A percentile compares a stretch with the other conserved stretches of the same genome.
These are phyloP conservation scores for Luvunga scandens DNA, from an alignment of 345 rosid genomes.

Conservation along the genomic window DNA sequence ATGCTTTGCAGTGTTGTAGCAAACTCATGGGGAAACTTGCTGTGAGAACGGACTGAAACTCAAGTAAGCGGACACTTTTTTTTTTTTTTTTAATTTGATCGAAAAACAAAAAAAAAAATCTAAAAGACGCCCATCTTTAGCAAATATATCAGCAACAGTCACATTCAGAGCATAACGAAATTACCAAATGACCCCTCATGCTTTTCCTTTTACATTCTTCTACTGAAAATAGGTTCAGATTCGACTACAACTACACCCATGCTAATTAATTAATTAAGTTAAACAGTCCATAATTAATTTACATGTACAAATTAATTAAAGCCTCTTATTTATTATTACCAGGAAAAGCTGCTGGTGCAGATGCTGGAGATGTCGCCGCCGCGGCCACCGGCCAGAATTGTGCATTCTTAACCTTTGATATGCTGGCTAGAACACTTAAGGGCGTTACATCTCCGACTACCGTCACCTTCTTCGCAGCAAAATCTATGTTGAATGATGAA, in stretches of 20 bases:
- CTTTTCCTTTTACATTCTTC: background rate
- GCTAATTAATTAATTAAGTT: background rate
- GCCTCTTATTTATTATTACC: constrained; percentile 5
- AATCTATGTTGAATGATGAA: constrained; percentile 82
- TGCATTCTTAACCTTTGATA: constrained; percentile 88
- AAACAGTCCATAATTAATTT: constrained; percentile 3
- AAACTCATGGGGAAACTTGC: constrained; percentile 8
- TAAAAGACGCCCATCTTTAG: constrained; percentile 4
- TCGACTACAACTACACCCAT: background rate
- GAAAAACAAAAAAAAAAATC: background rate
- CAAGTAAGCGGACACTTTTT: background rate
- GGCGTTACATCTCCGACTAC: constrained; percentile 81
- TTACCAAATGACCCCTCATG: background rate
- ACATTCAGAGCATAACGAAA: background rate
- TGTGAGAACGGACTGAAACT: background rate
- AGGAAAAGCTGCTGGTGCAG: constrained; percentile 16
- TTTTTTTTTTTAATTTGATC: too few species aligned
- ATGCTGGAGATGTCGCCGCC: constrained; percentile 12
- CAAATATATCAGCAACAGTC: background rate
- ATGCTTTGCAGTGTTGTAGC: background rate
- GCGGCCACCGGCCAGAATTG: constrained; percentile 60
- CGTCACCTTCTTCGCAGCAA: constrained; percentile 86
- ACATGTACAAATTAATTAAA: background rate
- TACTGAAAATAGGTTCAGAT: constrained; percentile 17
- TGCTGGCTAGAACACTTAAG: constrained; percentile 60